These are phyloP conservation scores for Leucocoprinus leucothites DNA, from an alignment of 768 basidiomycete genomes.

Conservation along the genomic window DNA sequence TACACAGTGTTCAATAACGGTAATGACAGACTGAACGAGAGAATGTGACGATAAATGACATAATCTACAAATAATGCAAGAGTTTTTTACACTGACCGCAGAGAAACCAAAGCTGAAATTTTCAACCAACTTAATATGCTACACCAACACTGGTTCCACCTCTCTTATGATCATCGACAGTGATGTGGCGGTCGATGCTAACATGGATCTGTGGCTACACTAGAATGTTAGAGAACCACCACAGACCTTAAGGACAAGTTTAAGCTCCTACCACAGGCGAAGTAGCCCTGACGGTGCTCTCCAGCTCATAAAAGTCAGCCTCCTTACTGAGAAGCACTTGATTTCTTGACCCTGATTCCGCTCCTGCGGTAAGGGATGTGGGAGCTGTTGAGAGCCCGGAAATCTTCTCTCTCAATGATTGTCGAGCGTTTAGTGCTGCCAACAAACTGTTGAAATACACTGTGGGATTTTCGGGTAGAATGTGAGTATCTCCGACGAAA, in stretches of 20 bases:
- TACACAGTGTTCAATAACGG: no score
- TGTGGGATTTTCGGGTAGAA: background rate
- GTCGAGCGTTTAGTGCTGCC: slow-evolving; percentile 17
- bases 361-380: slow-evolving; percentile 2
- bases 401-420: slow-evolving; percentile 10
- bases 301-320: slow-evolving; percentile 1
- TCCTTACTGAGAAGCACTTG: background rate
- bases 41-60: background rate
- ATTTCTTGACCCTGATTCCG: background rate
- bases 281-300: background rate
- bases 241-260: background rate
- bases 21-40: background rate
- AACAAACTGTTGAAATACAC: slow-evolving; percentile 22
- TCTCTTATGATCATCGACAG: background rate
- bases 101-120: no score
- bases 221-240: background rate
- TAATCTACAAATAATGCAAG: background rate
- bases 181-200: slow-evolving; percentile 2
- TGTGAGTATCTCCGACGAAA: background rate
- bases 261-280: background rate
- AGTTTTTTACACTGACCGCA: background rate
- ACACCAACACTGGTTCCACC: background rate
- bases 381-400: slow-evolving; percentile 1
- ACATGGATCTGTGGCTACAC: background rate
- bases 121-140: background rate